Evolutionary conservation across 345 rosid species (phyloP), one percentile per base, ranked within the genome.

Genomic region (Ceriops decandra): DNA sequence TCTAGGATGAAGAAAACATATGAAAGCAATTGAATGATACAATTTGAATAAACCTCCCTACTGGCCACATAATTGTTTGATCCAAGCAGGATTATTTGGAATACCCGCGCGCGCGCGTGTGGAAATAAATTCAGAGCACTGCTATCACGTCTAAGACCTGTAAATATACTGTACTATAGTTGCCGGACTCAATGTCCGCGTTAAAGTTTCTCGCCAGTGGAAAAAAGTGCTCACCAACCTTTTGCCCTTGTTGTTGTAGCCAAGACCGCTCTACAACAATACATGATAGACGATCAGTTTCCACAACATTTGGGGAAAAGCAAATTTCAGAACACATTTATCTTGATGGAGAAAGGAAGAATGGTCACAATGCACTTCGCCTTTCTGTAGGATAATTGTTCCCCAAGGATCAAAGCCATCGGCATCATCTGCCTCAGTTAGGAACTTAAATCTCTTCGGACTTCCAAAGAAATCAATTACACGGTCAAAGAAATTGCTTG

Each of bases 401-500:
- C 97, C 99, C 1, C 97, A 95, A 60, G 97, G 95, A 80, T 92
- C 95, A 72, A 92, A 92, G 30, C 99, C 99, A 66, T 88, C 95
- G 71, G 84, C 78, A 71, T 88, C 93, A 63, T 92, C 95, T 2
- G 85, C 86, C 68, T 92, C 98, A 4, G 91, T 86, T 83, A 84
- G 97, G 78, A 90, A 86, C 66, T 82, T 79, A 78, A 88, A 86
- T 81, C 88, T 78, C 85, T 90, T 95, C 98, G 97, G 92, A 83
- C 84, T 88, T 69, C 98, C 99, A 62, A 95, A 87, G 79, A 95
- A 95, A 76, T 90, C 24, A 22, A 22, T 22, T 22, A 22, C 24
- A 22, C 24, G 24, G 24, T 22, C 99, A 62, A 95, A 87, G 79
- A 95, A 95, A 76, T 90, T 92, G 88, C 97, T 85, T 56, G 93